A percentile compares a stretch with the other conserved stretches of the same genome.
Evolutionary conservation across 306 rosid species (phyloP).

Genomic region (Lagenaria siceraria): DNA sequence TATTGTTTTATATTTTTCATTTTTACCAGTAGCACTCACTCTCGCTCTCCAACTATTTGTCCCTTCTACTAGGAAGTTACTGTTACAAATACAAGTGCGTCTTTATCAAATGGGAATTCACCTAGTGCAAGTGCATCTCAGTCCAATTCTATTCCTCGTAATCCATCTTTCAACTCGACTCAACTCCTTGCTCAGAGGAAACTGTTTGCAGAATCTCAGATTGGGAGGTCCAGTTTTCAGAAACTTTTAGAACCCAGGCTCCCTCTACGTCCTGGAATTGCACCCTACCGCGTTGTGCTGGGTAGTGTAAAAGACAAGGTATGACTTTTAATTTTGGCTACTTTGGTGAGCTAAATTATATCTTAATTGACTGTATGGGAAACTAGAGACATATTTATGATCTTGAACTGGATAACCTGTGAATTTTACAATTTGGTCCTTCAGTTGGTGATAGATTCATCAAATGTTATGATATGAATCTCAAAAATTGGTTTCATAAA

Average conservation of each 20-base stretch:
- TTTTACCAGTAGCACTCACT: neutral
- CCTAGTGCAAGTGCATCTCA: slow-evolving; percentile 22
- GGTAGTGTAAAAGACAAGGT: slow-evolving; percentile 84
- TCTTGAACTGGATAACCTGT: neutral
- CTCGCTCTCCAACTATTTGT: slow-evolving; percentile 7
- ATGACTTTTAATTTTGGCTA: slow-evolving; percentile 7
- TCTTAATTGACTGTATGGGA: neutral
- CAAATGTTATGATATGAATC: neutral
- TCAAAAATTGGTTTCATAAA: neutral
- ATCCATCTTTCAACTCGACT: slow-evolving; percentile 35
- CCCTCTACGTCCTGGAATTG: slow-evolving; percentile 55
- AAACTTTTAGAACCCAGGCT: slow-evolving; percentile 83
- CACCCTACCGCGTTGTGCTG: slow-evolving; percentile 81
- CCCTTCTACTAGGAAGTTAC: neutral
- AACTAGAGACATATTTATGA: neutral
- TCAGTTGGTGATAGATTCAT: neutral
- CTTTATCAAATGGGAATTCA: slow-evolving; percentile 23
- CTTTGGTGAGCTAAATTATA: neutral
- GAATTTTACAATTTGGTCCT: neutral
- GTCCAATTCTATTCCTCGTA: slow-evolving; percentile 18
- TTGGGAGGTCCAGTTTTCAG: slow-evolving; percentile 69
- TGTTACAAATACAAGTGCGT: slow-evolving; percentile 11
- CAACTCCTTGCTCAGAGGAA: slow-evolving; percentile 52
- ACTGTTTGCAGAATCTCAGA: slow-evolving; percentile 42
- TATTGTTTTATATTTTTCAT: neutral